A percentile compares a stretch with the other conserved stretches of the same genome.
Conservation (phyloP, 441 rosid species). For the Lepidium campestre region DNA sequence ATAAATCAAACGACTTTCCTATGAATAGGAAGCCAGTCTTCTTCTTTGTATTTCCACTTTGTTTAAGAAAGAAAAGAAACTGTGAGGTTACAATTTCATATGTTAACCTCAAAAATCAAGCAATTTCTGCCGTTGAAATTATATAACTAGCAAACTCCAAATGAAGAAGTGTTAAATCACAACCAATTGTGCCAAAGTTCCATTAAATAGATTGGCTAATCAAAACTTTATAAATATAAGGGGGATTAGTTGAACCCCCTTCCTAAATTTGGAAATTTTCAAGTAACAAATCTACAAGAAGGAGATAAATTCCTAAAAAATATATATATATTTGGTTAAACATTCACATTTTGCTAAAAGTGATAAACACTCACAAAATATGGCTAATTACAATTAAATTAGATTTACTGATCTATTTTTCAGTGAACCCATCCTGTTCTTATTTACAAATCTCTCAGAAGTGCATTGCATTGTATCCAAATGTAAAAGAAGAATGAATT, state of each 20-base stretch:
- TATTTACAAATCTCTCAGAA: not conserved
- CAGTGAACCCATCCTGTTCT: not conserved
- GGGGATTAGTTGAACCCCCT: no score
- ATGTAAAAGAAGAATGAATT: not conserved
- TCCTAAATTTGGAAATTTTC: no score
- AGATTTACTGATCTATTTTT: not conserved
- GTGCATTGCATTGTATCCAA: not conserved
- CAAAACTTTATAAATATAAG: no score
- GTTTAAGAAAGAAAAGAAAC: no score
- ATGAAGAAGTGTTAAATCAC: no score
- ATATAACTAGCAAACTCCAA: not conserved
- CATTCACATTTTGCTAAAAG: not conserved
- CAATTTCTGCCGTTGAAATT: not conserved
- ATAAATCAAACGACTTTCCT: not conserved
- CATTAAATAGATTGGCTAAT: no score
- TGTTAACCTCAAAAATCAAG: not conserved
- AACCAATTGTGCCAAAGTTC: no score
- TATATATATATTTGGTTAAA: not conserved
- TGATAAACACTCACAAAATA: not conserved
- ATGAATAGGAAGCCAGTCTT: not conserved
- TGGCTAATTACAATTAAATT: not conserved
- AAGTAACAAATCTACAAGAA: no score
- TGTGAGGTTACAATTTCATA: not conserved
- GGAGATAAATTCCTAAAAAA: not conserved
- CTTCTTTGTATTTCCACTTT: not conserved